Evolutionary conservation across 2,329 filamentous ascomycete species (phyloP).

Genomic region (Lachnellula suecica): DNA sequence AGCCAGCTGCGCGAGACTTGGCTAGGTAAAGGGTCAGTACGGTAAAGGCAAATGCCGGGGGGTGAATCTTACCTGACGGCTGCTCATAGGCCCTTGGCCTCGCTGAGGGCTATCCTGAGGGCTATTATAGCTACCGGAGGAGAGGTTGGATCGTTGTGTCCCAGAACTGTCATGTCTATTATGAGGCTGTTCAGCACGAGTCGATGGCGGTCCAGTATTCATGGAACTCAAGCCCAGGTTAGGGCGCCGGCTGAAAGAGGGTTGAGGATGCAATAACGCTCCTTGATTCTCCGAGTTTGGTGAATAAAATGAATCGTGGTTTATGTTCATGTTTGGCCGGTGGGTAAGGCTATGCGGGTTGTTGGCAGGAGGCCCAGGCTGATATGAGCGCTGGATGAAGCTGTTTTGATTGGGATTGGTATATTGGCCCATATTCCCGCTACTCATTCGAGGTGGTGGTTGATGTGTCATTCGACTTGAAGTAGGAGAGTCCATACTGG

Average conservation of each 20-base stretch:
- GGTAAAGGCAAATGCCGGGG: not conserved
- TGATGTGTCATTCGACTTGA: not conserved
- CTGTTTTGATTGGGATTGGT: not conserved
- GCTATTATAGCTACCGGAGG: not conserved
- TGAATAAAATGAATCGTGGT: not conserved
- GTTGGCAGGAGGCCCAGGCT: not conserved
- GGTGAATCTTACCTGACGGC: not conserved
- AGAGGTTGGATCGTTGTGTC: no score
- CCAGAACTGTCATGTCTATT: not conserved
- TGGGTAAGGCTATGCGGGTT: no score
- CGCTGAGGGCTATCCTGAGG: not conserved
- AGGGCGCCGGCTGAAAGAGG: not conserved
- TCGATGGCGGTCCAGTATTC: no score
- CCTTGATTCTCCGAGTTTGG: not conserved
- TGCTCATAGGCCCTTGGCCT: not conserved
- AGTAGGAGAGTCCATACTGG: no score
- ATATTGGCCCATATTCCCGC: not conserved
- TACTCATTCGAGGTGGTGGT: not conserved
- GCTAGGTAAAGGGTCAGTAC: not conserved
- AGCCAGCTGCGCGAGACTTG: not conserved
- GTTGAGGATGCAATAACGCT: not conserved
- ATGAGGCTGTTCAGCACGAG: not conserved
- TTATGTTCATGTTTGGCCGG: not conserved
- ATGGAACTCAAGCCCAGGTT: not conserved
- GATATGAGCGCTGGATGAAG: not conserved